Base-by-base conservation (phyloP, 2,329 filamentous ascomycete species). In the Calonectria montana region DNA sequence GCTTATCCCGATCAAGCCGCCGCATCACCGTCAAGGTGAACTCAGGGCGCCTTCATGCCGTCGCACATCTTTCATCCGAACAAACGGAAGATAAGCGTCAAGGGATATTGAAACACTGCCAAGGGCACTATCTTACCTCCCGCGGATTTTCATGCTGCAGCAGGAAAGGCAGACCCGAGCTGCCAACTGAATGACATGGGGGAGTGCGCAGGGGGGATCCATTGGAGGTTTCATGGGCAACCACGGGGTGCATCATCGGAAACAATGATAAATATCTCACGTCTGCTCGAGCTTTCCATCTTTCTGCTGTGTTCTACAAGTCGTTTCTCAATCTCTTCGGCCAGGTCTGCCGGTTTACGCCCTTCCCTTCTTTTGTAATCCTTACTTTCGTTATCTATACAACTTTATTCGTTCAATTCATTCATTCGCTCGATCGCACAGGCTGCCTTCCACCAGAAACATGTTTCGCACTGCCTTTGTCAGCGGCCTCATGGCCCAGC, bases 381-480 rank as follows among this genome's bases (percentile, higher is more conserved):
- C 3, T 43, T 29, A 45, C 50, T 69, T 57, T 71, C 65, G 57
- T 65, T 72, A 29, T 37, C 57, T 64, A 41, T 35, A n/a, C 25
- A 43, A 41, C 18, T 35, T 48, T 67, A 61, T 50, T 35, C 71
- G 59, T 71, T 76, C 55, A 47, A 23, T 74, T 39, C 59, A 48
- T 41, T 35, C 63, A 29, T 43, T 62, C 35, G 27, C 37, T 23
- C 48, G 71, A 62, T 21, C 43, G 65, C 72, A 57, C 72, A 69
- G 59, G 12, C 74, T 77, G 75, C 75, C 75, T 77, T 70, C 70
- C n/a, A 53, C 73, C 45, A 16, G 16, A 39, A 65, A 65, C 63
- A 29, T 71, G 57, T 66, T 77, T 37, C 70, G 76, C 43, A 55
- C 71, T 23, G 55, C 72, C 16, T 10, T 65, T 7, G 35, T 55